Base-by-base conservation (phyloP, 148 eudicot genomes). In the Chenopodium berlandieri region DNA sequence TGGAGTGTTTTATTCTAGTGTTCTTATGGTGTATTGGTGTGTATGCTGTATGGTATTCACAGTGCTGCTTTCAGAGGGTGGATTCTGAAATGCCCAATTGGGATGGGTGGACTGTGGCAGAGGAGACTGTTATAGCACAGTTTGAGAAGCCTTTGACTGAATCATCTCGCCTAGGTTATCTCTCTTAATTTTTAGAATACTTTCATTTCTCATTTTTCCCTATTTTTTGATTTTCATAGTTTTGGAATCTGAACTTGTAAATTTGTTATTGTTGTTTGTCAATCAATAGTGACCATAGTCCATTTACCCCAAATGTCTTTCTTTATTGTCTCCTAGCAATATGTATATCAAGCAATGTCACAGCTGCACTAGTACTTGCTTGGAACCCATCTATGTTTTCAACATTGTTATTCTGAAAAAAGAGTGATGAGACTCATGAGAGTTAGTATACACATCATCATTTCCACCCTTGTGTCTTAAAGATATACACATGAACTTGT, bases 41-140 rank as follows among this genome's bases (percentile, higher is more conserved):
- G 52, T 48, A 3, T 82, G 78, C 13, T 48, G 13, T 48, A 8
- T 82, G 78, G 48, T 58, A 22, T 76, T 75, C 9, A 31, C 83
- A 94, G 98, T 89, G 86, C 83, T 94, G 98, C 88, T 84, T 81
- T 70, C 75, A 78, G 60, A 84, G 78, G 17, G n/a, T 75, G 1
- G 81, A 75, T 66, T 67, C 83, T 13, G 80, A 71, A 30, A 82
- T 23, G 13, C 46, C 88, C 20, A 46, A 76, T 25, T 12, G 56
- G 17, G 78, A 82, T 20, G 92, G 92, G 71, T 94, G 98, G 98
- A 83, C 80, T 52, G 81, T 94, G 48, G 90, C 86, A 10, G 94
- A 92, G 84, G 97, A 94, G 84, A 82, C 85, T 66, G 86, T 94
- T 32, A 75, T 86, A 74, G 79, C 89, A 50, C 97, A 94, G 70